These are phyloP conservation scores for Tulasnella calospora DNA, from an alignment of 768 basidiomycete species.

Conservation along the genomic window DNA sequence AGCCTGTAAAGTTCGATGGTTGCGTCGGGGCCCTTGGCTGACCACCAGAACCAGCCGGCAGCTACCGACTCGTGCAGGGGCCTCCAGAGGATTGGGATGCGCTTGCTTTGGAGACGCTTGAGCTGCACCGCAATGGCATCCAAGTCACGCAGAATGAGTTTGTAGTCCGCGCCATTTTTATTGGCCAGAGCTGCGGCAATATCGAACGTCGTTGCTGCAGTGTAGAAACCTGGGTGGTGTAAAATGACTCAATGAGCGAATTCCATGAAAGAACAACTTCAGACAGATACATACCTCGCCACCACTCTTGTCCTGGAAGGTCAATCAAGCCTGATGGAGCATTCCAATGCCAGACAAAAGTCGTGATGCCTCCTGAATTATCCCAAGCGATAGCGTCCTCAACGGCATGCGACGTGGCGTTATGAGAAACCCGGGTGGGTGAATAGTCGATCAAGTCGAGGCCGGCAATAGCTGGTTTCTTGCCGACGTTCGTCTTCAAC, in stretches of 20 bases:
- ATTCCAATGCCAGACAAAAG: constrained; percentile 28
- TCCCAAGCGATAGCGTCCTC: constrained; percentile 25
- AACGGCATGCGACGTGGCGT: constrained; percentile 20
- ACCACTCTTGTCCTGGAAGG: constrained; percentile 13
- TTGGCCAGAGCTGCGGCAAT: constrained; percentile 24
- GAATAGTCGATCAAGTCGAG: constrained; percentile 28
- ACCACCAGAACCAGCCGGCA: constrained; percentile 29
- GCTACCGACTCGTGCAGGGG: constrained; percentile 25
- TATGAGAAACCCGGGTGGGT: constrained; percentile 17
- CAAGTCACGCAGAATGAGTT: constrained; percentile 25
- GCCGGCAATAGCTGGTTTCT: constrained; percentile 23
- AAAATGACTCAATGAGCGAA: neutral
- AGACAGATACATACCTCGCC: neutral
- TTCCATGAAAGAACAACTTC: neutral
- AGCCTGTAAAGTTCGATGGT: constrained; percentile 21
- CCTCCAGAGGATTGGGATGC: constrained; percentile 25
- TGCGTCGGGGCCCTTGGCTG: constrained; percentile 22
- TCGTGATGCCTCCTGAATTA: constrained; percentile 18
- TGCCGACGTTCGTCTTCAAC: constrained; percentile 26
- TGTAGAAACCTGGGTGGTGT: constrained; percentile 21
- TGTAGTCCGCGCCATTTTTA: constrained; percentile 21
- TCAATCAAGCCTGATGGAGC: constrained; percentile 25
- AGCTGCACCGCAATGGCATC: constrained; percentile 26
- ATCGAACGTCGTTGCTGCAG: constrained; percentile 24
- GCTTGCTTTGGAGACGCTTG: constrained; percentile 18